phyloP scores from a whole-genome alignment of 177 flowering plant genomes.

The Tripterygium wilfordii region DNA sequence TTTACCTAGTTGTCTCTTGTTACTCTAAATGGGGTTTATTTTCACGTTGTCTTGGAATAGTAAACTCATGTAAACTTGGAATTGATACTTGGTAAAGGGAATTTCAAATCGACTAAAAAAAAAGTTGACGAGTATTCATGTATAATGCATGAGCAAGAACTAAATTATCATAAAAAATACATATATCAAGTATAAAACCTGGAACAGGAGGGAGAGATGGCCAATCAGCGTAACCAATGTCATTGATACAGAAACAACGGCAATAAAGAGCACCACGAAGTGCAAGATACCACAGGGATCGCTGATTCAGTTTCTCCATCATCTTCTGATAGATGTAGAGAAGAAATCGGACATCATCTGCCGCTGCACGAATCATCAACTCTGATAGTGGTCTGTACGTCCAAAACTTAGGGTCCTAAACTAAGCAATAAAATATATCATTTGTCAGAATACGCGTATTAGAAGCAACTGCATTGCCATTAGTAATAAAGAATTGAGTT shows the following conservation, averaged over 20 bases:
- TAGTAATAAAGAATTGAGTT: not conserved
- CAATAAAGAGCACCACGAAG: constrained; percentile 83
- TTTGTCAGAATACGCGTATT: no score
- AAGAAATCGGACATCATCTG: constrained; percentile 98
- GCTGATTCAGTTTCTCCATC: constrained; percentile 66
- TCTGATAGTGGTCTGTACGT: constrained; percentile 81
- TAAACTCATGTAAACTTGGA: no score
- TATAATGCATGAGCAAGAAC: not conserved
- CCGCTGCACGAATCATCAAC: constrained; percentile 88
- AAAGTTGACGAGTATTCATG: no score
- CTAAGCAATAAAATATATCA: not conserved
- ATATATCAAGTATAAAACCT: constrained; percentile 35
- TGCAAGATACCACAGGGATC: constrained; percentile 74
- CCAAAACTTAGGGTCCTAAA: constrained; percentile 85
- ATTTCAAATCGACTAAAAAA: no score
- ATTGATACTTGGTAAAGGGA: no score
- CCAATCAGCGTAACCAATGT: constrained; percentile 71
- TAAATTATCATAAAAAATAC: not conserved
- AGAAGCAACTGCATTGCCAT: not conserved
- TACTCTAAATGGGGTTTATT: no score
- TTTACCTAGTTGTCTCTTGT: no score
- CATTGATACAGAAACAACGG: constrained; percentile 81
- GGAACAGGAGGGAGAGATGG: constrained; percentile 72
- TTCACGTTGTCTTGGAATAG: no score
- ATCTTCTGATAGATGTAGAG: constrained; percentile 77